These are phyloP conservation scores for Boletus sp. DNA, from an alignment of 1,284 basidiomycete genomes.

Conservation along the genomic window DNA sequence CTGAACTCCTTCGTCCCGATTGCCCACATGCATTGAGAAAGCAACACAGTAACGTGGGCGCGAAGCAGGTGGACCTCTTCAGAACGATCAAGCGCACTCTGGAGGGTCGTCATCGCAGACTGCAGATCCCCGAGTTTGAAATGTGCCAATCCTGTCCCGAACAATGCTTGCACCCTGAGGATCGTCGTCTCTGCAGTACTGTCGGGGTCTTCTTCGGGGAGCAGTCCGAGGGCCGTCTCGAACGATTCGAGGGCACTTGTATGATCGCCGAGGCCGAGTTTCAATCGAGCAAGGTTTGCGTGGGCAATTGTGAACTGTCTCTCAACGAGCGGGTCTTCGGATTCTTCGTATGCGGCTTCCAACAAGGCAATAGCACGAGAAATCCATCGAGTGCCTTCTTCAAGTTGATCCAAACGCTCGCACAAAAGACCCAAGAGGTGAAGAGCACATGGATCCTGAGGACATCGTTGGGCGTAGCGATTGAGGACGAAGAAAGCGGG, in stretches of 20 bases:
- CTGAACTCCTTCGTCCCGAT: constrained; percentile 69
- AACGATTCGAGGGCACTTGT: constrained; percentile 66
- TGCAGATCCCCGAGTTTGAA: constrained; percentile 66
- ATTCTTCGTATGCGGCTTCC: constrained; percentile 85
- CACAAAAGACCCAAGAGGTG: constrained; percentile 86
- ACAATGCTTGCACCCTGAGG: constrained; percentile 62
- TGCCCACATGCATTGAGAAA: constrained; percentile 81
- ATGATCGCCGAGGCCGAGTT: constrained; percentile 58
- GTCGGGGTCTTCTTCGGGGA: constrained; percentile 40
- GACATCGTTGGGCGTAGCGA: constrained; percentile 68
- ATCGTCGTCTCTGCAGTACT: constrained; percentile 29
- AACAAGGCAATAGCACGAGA: constrained; percentile 69
- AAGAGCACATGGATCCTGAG: constrained; percentile 70
- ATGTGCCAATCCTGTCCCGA: constrained; percentile 69
- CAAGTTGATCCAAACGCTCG: constrained; percentile 76
- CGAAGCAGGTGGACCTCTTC: constrained; percentile 47
- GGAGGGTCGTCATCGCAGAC: constrained; percentile 61
- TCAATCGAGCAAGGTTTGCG: constrained; percentile 76
- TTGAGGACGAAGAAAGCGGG: constrained; percentile 80
- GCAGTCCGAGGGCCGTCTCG: constrained; percentile 69
- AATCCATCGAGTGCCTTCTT: constrained; percentile 58
- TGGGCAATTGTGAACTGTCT: constrained; percentile 80
- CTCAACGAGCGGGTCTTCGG: constrained; percentile 77
- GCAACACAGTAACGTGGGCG: constrained; percentile 70
- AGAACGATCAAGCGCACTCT: constrained; percentile 59